These are phyloP conservation scores for Phlebiopsis gigantea DNA, from an alignment of 768 basidiomycete species.

Conservation along the genomic window DNA sequence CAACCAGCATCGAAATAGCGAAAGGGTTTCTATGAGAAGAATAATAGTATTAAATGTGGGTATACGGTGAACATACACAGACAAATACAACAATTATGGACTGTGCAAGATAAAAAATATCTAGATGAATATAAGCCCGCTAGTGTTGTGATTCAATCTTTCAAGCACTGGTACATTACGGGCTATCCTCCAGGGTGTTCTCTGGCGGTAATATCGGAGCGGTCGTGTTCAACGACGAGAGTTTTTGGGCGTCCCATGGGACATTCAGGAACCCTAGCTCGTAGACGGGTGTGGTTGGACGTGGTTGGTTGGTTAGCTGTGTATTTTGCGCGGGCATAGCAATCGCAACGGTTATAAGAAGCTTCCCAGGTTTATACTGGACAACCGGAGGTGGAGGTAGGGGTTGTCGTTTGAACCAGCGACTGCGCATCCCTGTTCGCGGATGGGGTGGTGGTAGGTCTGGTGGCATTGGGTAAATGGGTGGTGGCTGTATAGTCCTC, in stretches of 20 bases:
- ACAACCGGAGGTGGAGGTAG: not conserved
- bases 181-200: too few relatives aligned
- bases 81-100: too few relatives aligned
- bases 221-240: slow-evolving; percentile 53
- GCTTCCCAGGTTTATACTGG: not conserved
- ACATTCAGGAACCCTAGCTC: slow-evolving; percentile 6
- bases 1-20: too few relatives aligned
- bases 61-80: too few relatives aligned
- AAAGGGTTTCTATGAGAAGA: too few relatives aligned
- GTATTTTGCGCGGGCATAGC: slow-evolving; percentile 5
- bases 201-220: too few relatives aligned
- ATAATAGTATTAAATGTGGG: too few relatives aligned
- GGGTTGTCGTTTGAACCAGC: not conserved
- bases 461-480: not conserved
- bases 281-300: not conserved
- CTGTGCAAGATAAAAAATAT: too few relatives aligned
- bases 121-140: too few relatives aligned
- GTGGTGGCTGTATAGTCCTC: not conserved
- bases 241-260: slow-evolving; percentile 5
- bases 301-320: not conserved
- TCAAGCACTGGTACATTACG: too few relatives aligned
- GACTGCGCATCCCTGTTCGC: not conserved
- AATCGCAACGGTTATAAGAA: slow-evolving; percentile 5
- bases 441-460: not conserved
- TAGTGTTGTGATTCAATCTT: too few relatives aligned